These are phyloP conservation scores for Mrakia frigida DNA, from an alignment of 768 basidiomycete genomes.

Conservation along the genomic window DNA sequence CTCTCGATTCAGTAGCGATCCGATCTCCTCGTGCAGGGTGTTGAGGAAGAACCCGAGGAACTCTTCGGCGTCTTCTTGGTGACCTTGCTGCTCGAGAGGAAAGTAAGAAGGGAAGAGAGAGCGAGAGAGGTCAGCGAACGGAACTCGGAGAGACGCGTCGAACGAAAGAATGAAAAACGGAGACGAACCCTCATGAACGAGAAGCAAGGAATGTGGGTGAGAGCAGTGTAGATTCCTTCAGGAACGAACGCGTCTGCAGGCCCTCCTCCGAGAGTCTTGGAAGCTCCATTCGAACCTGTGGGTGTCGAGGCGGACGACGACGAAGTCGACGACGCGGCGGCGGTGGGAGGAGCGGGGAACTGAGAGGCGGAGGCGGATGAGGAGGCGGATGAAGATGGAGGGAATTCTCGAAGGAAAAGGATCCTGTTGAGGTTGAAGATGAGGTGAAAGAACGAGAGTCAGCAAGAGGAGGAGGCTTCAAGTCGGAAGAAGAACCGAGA, in stretches of 20 bases:
- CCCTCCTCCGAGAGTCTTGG: conserved; percentile 1
- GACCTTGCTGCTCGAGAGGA: conserved; percentile 58
- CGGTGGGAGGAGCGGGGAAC: conserved; percentile 28
- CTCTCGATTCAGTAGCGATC: conserved; percentile 53
- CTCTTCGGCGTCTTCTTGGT: conserved; percentile 97
- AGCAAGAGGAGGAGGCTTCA: too few species aligned
- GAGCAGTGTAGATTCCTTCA: conserved; percentile 78
- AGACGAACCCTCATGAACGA: conserved; percentile 64
- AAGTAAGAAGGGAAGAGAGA: background rate
- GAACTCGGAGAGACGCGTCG: background rate
- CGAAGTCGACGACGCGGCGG: background rate
- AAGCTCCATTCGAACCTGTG: conserved; percentile 47
- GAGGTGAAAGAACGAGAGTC: background rate
- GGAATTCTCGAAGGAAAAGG: conserved; percentile 72
- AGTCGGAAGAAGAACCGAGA: conserved; percentile 14
- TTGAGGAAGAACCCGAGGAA: conserved; percentile 97
- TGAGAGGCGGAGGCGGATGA: conserved; percentile 14
- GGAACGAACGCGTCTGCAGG: conserved; percentile 68
- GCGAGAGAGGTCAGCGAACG: background rate
- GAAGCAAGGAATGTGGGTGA: conserved; percentile 89
- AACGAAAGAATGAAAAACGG: conserved; percentile 9
- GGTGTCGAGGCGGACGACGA: conserved; percentile 38
- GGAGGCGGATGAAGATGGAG: conserved; percentile 25
- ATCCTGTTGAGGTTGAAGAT: conserved; percentile 38
- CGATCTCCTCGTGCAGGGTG: conserved; percentile 85